Base-by-base conservation (phyloP, 176 grass and related monocot species). In the Zea luxurians region DNA sequence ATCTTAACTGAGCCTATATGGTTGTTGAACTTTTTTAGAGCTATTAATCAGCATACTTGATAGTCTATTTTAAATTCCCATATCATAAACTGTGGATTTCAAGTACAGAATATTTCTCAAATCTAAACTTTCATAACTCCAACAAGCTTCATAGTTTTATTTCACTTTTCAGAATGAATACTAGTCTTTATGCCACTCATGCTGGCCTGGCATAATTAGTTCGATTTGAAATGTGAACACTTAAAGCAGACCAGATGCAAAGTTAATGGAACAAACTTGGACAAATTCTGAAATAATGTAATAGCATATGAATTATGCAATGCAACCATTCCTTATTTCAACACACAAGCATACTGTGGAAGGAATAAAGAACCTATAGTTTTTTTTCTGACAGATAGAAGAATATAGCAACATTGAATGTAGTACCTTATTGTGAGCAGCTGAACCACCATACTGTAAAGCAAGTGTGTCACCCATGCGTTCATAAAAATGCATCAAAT, bases 381-480 rank as follows among this genome's bases (percentile, higher is more conserved):
- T 86, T 27, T 27, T 27, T 46, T 40, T 64, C 72, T 58, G 21
- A 66, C 11, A 63, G 57, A 50, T 12, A 64, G 72, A 86, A 81
- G 43, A 49, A 66, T 60, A 54, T 12, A 82, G 68, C 53, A 78
- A 67, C 12, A 85, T 66, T 81, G 11, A 71, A 10, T 68, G 36
- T 2, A 21, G 69, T 92, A 98, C 96, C 96, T 99, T 99, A 48
- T 96, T 96, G 83, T 99, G 92, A 70, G 96, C 96, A 78, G 92
- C 83, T 7, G 96, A 99, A 73, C 96, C 96, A 27, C 92, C 96
- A 75, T 99, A 99, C 45, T 99, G 96, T 49, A 91, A 61, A 78
- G 96, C 96, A 70, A 99, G 90, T n/a, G 96, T 95, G 48, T 99
- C 96, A 13, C 96, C 96, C 96, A 99, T 99, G 6, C 70, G 73